Conservation (phyloP, 192 early-diverging fungal species). For the Podila epicladia region DNA sequence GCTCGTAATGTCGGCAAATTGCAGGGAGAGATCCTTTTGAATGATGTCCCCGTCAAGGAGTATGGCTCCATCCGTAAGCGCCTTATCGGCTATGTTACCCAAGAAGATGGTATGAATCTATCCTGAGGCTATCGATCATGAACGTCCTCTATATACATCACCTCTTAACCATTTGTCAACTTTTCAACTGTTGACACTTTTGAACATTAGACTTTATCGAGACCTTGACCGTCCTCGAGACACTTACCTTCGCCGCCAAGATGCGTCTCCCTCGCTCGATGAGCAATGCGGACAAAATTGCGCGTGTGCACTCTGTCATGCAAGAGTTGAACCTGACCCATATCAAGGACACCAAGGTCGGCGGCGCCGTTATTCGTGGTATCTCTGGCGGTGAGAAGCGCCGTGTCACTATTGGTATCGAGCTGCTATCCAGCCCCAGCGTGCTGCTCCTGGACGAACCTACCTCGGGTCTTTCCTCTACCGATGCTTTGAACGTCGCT, state of each 20-base stretch:
- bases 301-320: constrained; percentile 65
- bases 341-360: constrained; percentile 74
- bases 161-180: background rate
- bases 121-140: too few species aligned
- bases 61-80: constrained; percentile 65
- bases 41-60: constrained; percentile 62
- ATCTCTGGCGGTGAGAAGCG: constrained; percentile 81
- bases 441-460: constrained; percentile 79
- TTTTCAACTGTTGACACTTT: background rate
- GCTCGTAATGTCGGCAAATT: constrained; percentile 51
- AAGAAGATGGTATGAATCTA: constrained; percentile 56
- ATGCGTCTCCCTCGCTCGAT: constrained; percentile 57
- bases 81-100: constrained; percentile 66
- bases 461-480: constrained; percentile 68
- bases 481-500: constrained; percentile 90
- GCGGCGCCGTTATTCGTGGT: constrained; percentile 69
- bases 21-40: constrained; percentile 67
- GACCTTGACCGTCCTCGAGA: constrained; percentile 79
- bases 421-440: constrained; percentile 73
- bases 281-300: constrained; percentile 48
- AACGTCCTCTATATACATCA: too few species aligned
- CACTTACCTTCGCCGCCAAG: constrained; percentile 70
- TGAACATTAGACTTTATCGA: constrained; percentile 34
- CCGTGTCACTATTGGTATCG: constrained; percentile 79
- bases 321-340: constrained; percentile 70